Base-by-base conservation (phyloP, 495 filamentous ascomycete species). In the Trichoderma parareesei region DNA sequence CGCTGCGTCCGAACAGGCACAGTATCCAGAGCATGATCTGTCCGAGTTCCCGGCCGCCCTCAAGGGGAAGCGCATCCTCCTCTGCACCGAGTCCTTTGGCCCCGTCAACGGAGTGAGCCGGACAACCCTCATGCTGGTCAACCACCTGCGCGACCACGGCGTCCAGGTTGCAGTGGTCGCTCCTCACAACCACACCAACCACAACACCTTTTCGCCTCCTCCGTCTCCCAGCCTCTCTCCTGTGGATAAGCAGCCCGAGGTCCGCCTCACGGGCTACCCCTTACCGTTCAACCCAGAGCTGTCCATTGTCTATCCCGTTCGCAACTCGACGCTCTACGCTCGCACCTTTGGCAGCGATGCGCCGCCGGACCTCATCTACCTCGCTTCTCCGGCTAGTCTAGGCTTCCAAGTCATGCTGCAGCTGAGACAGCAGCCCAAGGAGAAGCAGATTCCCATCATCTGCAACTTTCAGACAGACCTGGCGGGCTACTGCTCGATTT, bases 381-480 rank as follows among this genome's bases (percentile, higher is more conserved):
- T 87, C 1, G 86, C 86, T 13, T 86, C 83, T 63, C 86, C 86
- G 0, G 86, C 86, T 0, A 85, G 82, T 2, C 70, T 88, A 10
- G 85, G 86, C 9, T 88, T 87, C 66, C 85, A 87, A 66, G 79
- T 87, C 66, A 77, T 87, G 65, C 66, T 77, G 6, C 75, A 87
- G 61, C 77, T 87, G 66, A 77, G 84, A 35, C 81, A 82, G 60
- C 80, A 86, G 65, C 75, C 83, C 18, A 72, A 74, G 14, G 72
- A 77, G 55, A 65, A 62, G 18, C 80, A 82, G 38, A 77, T 83
- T 1, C 81, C 83, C 4, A 72, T 84, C 0, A 74, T 87, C 53
- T 78, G 85, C 65, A 88, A 87, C 69, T 87, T 86, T 67, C 85
- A 88, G 68, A 88, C 85, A 0, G 85, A 88, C 70, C 75, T 88